These are phyloP conservation scores for Pseudogymnoascus sp. DNA, from an alignment of 2,329 filamentous ascomycete species.

Conservation along the genomic window DNA sequence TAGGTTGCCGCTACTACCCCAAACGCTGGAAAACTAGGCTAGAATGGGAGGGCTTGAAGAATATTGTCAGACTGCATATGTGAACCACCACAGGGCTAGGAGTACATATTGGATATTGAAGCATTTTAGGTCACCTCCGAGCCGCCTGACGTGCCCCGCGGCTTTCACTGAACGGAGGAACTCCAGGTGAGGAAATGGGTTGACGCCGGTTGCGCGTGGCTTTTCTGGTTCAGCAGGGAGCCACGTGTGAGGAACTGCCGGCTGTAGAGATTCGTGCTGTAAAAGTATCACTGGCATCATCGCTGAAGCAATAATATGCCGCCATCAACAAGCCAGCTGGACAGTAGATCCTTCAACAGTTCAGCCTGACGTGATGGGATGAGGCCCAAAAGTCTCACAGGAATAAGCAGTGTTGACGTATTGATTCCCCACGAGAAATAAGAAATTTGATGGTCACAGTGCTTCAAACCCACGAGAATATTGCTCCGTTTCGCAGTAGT, in stretches of 20 bases:
- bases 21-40: background rate
- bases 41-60: background rate
- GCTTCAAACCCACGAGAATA: background rate
- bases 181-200: background rate
- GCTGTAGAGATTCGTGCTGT: background rate
- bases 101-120: background rate
- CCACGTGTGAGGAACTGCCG: background rate
- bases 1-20: background rate
- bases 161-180: background rate
- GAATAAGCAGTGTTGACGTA: background rate
- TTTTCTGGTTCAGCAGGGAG: background rate
- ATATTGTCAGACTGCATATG: background rate
- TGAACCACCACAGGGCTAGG: background rate
- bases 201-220: background rate
- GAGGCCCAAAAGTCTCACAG: background rate
- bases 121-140: background rate
- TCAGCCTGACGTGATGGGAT: background rate
- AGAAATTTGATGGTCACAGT: background rate
- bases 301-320: background rate
- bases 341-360: background rate
- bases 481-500: background rate
- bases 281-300: background rate
- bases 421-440: constrained; percentile 1
- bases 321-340: background rate
- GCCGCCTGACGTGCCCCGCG: background rate